These are phyloP conservation scores for Coccomyxa sp. DNA, from an alignment of 139 green algal species.

Conservation along the genomic window DNA sequence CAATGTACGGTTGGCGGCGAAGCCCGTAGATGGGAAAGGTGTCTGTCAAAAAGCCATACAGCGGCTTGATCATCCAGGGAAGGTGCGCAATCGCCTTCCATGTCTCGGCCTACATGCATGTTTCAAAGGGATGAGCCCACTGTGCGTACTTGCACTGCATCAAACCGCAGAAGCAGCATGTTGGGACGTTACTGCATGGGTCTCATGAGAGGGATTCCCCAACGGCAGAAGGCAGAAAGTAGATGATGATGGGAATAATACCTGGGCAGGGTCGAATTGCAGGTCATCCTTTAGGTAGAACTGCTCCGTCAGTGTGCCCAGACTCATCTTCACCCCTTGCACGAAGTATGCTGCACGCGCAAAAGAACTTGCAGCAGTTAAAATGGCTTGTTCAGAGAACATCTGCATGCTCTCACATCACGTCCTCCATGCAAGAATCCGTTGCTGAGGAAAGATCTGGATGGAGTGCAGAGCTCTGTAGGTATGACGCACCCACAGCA, in stretches of 20 bases:
- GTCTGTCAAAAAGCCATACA: constrained; percentile 82
- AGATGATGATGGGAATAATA: not conserved
- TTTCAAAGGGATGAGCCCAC: too few species aligned
- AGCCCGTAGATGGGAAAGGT: constrained; percentile 75
- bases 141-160: not conserved
- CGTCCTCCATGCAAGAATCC: not conserved
- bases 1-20: constrained; percentile 27
- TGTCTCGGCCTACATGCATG: not conserved
- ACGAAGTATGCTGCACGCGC: constrained; percentile 8
- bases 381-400: not conserved
- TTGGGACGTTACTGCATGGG: too few species aligned
- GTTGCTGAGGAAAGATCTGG: not conserved
- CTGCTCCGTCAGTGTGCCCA: not conserved
- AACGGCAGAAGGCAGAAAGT: too few species aligned
- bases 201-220: too few species aligned
- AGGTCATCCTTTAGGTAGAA: constrained; percentile 7
- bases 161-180: too few species aligned
- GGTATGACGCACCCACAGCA: not conserved
- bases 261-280: not conserved
- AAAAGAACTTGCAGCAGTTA: not conserved
- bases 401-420: not conserved
- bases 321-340: not conserved
- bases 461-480: not conserved
- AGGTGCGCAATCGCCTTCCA: constrained; percentile 13
- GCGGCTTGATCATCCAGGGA: constrained; percentile 81